Evolutionary conservation across 2,329 filamentous ascomycete species (phyloP), one percentile per base, ranked within the genome.

Genomic region (Rhinocladiella similis): DNA sequence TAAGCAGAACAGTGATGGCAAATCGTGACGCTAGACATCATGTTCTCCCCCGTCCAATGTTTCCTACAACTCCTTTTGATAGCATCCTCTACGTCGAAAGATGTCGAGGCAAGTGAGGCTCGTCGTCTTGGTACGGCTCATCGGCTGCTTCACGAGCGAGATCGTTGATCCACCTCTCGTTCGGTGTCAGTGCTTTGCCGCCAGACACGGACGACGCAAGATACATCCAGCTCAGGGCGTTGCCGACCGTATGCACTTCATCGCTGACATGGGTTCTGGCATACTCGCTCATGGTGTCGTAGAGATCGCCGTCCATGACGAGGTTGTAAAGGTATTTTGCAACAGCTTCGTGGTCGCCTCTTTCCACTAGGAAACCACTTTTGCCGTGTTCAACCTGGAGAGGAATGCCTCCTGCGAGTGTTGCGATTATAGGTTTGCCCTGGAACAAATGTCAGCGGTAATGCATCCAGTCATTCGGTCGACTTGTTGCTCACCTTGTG

Each of bases 201-300:
- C 85, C 82, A 19, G 80, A 75, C 70, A 88, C 79, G 68, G 83
- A 84, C 63, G 84, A 82, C 0, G 87, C 87, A n/a, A 94, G 77
- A 69, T 90, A 93, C 69, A 90, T 81, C 89, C 89, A 94, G 19
- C 77, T 79, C 12, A 93, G 75, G 36, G 86, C 85, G 69, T 92
- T 92, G 0, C 90, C 90, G 1, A 91, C 88, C 0, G 90, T 94
- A 59, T 87, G 84, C 1, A 93, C 88, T 69, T 94, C 90, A 67
- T 94, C 90, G 58, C 86, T 90, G 13, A 94, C 88, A 57, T 88
- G 83, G 0, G 71, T 76, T 36, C 74, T 75, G 0, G 89, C 89
- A 61, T 82, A 87, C 6, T 79, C 63, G 63, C 82, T 83, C 86
- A 91, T 90, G 55, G 77, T 77, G 49, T 80, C 71, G 70, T 90